phyloP scores from a whole-genome alignment of 2,329 filamentous ascomycete genomes.

The Gaeumannomyces sp. region DNA sequence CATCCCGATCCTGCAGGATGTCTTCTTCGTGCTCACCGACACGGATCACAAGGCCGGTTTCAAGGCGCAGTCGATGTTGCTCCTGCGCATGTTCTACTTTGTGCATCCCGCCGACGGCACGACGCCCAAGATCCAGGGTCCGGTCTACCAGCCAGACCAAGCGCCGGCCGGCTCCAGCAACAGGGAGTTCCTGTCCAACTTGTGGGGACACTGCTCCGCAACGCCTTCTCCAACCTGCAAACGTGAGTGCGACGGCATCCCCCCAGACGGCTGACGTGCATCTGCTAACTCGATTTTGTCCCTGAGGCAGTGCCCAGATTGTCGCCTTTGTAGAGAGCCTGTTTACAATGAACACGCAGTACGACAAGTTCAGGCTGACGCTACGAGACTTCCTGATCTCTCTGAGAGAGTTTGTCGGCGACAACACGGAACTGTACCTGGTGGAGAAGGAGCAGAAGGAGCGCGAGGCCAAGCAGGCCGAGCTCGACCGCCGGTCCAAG shows the following conservation, averaged over 20 bases:
- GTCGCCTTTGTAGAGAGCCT: slow-evolving; percentile 83
- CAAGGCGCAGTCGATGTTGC: slow-evolving; percentile 91
- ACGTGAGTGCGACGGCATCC: slow-evolving; percentile 51
- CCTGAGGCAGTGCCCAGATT: slow-evolving; percentile 66
- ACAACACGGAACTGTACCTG: slow-evolving; percentile 88
- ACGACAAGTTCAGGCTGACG: slow-evolving; percentile 92
- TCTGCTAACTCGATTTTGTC: background rate
- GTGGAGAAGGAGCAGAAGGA: slow-evolving; percentile 94
- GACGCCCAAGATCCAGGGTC: slow-evolving; percentile 81
- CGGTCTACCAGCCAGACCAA: slow-evolving; percentile 81
- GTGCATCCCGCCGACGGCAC: slow-evolving; percentile 65
- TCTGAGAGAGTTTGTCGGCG: slow-evolving; percentile 91
- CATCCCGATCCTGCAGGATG: slow-evolving; percentile 89
- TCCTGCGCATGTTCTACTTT: slow-evolving; percentile 95
- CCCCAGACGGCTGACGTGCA: background rate
- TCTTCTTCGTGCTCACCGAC: slow-evolving; percentile 97
- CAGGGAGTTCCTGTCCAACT: slow-evolving; percentile 82
- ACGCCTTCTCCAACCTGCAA: slow-evolving; percentile 89
- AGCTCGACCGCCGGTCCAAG: slow-evolving; percentile 88
- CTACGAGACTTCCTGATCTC: slow-evolving; percentile 96
- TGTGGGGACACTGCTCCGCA: slow-evolving; percentile 76
- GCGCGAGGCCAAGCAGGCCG: slow-evolving; percentile 75
- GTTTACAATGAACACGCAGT: slow-evolving; percentile 80
- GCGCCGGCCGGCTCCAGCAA: slow-evolving; percentile 79
- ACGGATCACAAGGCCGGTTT: slow-evolving; percentile 98